phyloP scores from a whole-genome alignment of 2,329 filamentous ascomycete genomes.

The Cryphonectria parasitica region DNA sequence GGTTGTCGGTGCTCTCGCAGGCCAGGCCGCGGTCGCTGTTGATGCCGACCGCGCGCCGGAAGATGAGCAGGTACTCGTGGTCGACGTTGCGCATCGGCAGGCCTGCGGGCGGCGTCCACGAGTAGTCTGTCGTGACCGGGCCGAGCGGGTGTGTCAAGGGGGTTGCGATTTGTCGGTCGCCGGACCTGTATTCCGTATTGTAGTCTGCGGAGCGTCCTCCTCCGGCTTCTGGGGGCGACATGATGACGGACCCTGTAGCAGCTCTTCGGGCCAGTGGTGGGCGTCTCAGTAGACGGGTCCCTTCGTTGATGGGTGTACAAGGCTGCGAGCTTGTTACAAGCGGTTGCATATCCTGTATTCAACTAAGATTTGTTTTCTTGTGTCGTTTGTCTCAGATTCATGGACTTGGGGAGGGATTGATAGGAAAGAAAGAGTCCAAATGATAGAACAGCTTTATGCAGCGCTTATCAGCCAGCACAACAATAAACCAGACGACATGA shows the following conservation, averaged over 20 bases:
- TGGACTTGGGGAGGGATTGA: not conserved
- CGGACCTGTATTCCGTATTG: not conserved
- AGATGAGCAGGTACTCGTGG: constrained; percentile 47
- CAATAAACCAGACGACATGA: not conserved
- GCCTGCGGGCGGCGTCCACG: constrained; percentile 45
- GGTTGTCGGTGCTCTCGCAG: constrained; percentile 28
- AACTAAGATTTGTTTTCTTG: not conserved
- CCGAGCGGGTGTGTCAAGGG: not conserved
- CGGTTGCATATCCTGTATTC: not conserved
- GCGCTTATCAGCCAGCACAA: not conserved
- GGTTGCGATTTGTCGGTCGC: not conserved
- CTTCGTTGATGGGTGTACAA: not conserved
- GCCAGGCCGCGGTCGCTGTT: constrained; percentile 36
- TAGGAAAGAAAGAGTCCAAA: not conserved
- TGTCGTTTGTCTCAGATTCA: not conserved
- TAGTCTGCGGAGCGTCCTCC: not conserved
- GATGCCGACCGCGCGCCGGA: constrained; percentile 50
- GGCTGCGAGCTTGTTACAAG: not conserved
- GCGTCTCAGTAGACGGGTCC: not conserved
- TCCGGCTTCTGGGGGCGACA: not conserved
- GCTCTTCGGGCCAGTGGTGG: too few relatives aligned
- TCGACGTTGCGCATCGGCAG: constrained; percentile 40
- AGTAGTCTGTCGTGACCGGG: constrained; percentile 37
- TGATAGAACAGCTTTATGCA: not conserved
- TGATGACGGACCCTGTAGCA: not conserved